Conservation (phyloP, 2,329 filamentous ascomycete species). For the Colletotrichum siamense region DNA sequence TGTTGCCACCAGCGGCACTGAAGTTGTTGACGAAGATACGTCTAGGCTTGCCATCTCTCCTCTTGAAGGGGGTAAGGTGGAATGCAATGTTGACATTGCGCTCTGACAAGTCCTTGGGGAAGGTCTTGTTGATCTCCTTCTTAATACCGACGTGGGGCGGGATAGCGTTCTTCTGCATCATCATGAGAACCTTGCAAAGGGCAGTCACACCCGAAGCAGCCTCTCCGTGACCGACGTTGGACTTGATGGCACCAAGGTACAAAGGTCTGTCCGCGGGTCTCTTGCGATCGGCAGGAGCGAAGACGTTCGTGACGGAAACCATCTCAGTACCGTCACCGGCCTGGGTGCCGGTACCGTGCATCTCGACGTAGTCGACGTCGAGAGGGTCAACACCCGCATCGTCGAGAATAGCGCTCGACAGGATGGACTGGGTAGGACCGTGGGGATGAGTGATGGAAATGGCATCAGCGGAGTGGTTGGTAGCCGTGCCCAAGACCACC, state of each 20-base stretch:
- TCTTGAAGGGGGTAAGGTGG: conserved; percentile 54
- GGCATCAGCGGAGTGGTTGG: conserved; percentile 83
- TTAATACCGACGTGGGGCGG: conserved; percentile 75
- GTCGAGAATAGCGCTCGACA: conserved; percentile 74
- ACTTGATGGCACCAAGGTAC: conserved; percentile 67
- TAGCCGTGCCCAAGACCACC: conserved; percentile 75
- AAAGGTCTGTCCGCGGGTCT: conserved; percentile 57
- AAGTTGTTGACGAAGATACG: conserved; percentile 71
- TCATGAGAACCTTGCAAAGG: conserved; percentile 69
- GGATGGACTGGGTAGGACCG: conserved; percentile 73
- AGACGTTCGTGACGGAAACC: conserved; percentile 70
- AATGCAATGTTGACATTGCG: conserved; percentile 65
- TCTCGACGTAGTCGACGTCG: conserved; percentile 84
- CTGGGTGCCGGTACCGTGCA: conserved; percentile 90
- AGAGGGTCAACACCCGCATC: conserved; percentile 77
- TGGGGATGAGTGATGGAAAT: conserved; percentile 87
- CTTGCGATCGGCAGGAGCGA: conserved; percentile 52
- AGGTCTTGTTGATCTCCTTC: conserved; percentile 63
- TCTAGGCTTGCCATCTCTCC: conserved; percentile 52
- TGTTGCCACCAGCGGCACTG: conserved; percentile 75
- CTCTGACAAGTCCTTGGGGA: conserved; percentile 61
- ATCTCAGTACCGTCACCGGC: conserved; percentile 85
- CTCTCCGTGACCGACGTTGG: conserved; percentile 69
- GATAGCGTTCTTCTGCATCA: conserved; percentile 67
- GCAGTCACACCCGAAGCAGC: conserved; percentile 66